Evolutionary conservation across 768 basidiomycete species (phyloP).

Genomic region (Kwoniella newhampshirensis): DNA sequence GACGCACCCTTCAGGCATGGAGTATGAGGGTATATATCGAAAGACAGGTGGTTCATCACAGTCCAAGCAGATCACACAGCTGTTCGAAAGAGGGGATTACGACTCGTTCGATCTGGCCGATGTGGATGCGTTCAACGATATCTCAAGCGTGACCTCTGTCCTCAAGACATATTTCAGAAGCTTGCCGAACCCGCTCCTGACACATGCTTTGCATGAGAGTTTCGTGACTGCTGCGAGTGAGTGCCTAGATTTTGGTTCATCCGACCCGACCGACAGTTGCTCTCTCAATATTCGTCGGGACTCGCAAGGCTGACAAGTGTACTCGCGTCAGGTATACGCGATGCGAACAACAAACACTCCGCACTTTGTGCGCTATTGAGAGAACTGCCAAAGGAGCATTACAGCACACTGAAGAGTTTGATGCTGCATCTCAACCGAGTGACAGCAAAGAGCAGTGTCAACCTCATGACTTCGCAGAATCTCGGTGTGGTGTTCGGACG

Average conservation of each 20-base stretch:
- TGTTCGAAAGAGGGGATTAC: slow-evolving; percentile 93
- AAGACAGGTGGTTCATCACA: slow-evolving; percentile 93
- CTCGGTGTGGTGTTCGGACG: slow-evolving; percentile 97
- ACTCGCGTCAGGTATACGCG: slow-evolving; percentile 58
- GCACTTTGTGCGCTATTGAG: slow-evolving; percentile 68
- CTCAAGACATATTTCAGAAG: slow-evolving; percentile 93
- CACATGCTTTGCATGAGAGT: slow-evolving; percentile 84
- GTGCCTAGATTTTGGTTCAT: no score
- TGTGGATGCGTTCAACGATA: slow-evolving; percentile 88
- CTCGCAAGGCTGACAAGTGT: no score
- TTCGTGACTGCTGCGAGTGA: slow-evolving; percentile 74
- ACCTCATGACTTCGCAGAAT: slow-evolving; percentile 93
- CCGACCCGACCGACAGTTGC: no score
- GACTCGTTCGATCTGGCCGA: slow-evolving; percentile 82
- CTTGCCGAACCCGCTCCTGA: slow-evolving; percentile 86
- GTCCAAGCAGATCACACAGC: slow-evolving; percentile 85
- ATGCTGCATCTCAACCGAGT: slow-evolving; percentile 84
- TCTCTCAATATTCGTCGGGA: no score
- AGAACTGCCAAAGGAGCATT: slow-evolving; percentile 82
- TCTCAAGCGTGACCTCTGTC: slow-evolving; percentile 93
- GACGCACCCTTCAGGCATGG: slow-evolving; percentile 63
- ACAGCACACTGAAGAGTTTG: slow-evolving; percentile 73
- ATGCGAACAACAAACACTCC: slow-evolving; percentile 62
- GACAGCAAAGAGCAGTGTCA: slow-evolving; percentile 65
- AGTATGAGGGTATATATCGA: slow-evolving; percentile 97